Base-by-base conservation (phyloP, 495 filamentous ascomycete species). In the Chaetomium fimeti region DNA sequence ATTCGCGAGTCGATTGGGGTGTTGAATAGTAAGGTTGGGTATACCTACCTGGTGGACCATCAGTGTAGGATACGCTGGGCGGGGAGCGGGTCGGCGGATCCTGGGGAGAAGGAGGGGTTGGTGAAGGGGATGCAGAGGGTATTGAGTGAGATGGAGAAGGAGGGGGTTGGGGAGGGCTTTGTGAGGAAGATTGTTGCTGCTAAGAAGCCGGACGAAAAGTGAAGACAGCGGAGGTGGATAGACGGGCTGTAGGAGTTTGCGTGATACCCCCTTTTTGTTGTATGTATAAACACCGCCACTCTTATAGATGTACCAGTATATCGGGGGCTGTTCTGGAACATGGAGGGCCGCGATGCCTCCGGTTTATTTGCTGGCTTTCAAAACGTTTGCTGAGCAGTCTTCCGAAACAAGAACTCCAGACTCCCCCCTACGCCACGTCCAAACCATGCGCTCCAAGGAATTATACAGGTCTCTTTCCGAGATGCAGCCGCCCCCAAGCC, bases 51-150 rank as follows among this genome's bases (percentile, higher is more conserved):
- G 61, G 75, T 99, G 63, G 94, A 99, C 78, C 79, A 85, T 68
- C 78, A 91, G 53, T 95, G 91, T 77, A 88, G 84, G 77, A 97
- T 99, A 64, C 84, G 94, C 40, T 99, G 94, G 94, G 94, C 93
- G 0, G 94, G 90, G 4, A 93, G 91, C 75, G 94, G 91, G n/a
- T 74, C 79, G 45, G 88, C 90, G 16, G 82, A 87, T 52, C 80
- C 76, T 5, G 82, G 80, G 22, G 94, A 98, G 81, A 83, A 82
- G 72, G 85, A 88, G 60, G 83, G 85, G 4, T 69, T 99, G 68
- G 85, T 88, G 11, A 88, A 81, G 68, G 89, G 89, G 1, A 59
- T 92, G 55, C 81, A 73, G 72, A 87, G 84, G 73, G 76, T 98
- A 62, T 71, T 91, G 68, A 83, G 86, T 9, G 89, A 94, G 62